phyloP scores from a whole-genome alignment of 2,329 filamentous ascomycete species.

The Rutstroemia sp. region DNA sequence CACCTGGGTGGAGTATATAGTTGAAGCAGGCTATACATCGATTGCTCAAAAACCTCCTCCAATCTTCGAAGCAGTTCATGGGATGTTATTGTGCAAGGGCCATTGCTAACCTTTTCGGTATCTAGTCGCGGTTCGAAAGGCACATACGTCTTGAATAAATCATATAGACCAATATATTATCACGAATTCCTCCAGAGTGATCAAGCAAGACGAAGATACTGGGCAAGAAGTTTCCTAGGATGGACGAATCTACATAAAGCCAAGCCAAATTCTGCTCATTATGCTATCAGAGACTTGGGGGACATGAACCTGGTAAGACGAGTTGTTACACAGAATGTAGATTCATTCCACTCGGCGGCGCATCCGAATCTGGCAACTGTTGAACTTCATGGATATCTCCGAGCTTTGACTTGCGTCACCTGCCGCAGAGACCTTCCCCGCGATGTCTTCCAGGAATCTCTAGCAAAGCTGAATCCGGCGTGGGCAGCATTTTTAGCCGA shows the following conservation, averaged over 20 bases:
- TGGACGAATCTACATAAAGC: conserved; percentile 78
- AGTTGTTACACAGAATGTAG: conserved; percentile 94
- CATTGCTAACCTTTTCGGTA: neutral
- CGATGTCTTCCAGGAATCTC: conserved; percentile 64
- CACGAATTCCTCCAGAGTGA: conserved; percentile 70
- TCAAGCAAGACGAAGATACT: conserved; percentile 75
- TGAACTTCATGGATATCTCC: conserved; percentile 87
- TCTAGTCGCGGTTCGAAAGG: conserved; percentile 58
- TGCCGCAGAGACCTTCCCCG: conserved; percentile 68
- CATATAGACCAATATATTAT: conserved; percentile 86
- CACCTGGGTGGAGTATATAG: neutral
- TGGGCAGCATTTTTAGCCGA: conserved; percentile 74
- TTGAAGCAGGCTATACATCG: neutral
- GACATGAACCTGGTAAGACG: conserved; percentile 63
- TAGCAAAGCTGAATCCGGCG: conserved; percentile 73
- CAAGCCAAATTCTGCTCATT: conserved; percentile 72
- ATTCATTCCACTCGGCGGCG: conserved; percentile 78
- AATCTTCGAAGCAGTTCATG: neutral
- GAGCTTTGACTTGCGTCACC: conserved; percentile 71
- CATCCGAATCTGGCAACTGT: conserved; percentile 70
- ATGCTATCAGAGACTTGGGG: conserved; percentile 66
- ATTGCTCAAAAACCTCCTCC: neutral
- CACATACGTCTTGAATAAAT: conserved; percentile 87
- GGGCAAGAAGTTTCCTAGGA: conserved; percentile 89
- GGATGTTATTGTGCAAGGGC: neutral